Evolutionary conservation across 2,329 filamentous ascomycete species (phyloP).

Genomic region (Neophaeococcomyces aloes): DNA sequence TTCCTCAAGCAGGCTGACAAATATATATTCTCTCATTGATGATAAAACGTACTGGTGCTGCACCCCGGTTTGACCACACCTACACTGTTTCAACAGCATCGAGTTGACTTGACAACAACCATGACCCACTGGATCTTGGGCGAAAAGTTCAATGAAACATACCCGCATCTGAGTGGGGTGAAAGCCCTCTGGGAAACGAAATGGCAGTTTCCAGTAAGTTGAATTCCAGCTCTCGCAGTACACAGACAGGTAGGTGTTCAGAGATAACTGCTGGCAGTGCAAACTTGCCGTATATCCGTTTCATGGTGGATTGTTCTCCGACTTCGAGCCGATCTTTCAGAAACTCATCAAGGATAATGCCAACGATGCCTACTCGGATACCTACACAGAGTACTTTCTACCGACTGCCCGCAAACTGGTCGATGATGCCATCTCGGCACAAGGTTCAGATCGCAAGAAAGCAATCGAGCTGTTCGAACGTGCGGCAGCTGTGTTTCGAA

Average conservation of each 20-base stretch:
- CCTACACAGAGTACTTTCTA: conserved; percentile 54
- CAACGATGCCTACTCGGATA: conserved; percentile 55
- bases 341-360: conserved; percentile 49
- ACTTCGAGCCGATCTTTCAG: conserved; percentile 59
- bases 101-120: conserved; percentile 3
- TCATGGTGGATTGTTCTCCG: conserved; percentile 57
- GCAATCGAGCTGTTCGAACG: conserved; percentile 58
- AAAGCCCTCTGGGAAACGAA: conserved; percentile 62
- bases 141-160: conserved; percentile 18
- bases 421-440: conserved; percentile 40
- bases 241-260: not conserved
- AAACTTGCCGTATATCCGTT: conserved; percentile 58
- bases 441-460: conserved; percentile 35
- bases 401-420: conserved; percentile 50
- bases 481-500: conserved; percentile 61
- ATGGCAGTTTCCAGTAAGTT: conserved; percentile 50
- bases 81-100: conserved; percentile 9
- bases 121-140: conserved; percentile 20
- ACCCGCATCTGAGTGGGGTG: conserved; percentile 30
- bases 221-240: not conserved
- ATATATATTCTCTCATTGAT: too few relatives aligned
- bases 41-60: too few relatives aligned
- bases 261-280: conserved; percentile 29
- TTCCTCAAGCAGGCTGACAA: too few relatives aligned
- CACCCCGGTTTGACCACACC: too few relatives aligned